phyloP scores from a whole-genome alignment of 2,329 filamentous ascomycete species.

The Parafenestella ontariensis region DNA sequence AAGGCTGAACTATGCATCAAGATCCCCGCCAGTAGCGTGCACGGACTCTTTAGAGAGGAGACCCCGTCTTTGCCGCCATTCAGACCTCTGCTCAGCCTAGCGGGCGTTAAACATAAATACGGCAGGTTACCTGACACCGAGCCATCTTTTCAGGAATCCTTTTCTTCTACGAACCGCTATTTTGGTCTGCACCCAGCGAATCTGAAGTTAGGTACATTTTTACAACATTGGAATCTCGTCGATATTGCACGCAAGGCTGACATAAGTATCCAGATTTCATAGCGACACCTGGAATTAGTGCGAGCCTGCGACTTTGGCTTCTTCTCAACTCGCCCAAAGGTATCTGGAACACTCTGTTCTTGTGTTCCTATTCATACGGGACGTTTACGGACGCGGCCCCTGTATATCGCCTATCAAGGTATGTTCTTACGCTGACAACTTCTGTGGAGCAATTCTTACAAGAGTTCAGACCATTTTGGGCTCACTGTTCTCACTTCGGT shows the following conservation, averaged over 20 bases:
- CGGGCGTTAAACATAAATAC: neutral
- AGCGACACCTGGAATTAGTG: neutral
- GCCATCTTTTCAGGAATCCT: neutral
- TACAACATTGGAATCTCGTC: neutral
- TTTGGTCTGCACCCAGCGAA: neutral
- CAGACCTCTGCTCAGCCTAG: neutral
- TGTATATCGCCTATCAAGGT: neutral
- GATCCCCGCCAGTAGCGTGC: neutral
- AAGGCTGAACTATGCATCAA: neutral
- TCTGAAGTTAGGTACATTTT: neutral
- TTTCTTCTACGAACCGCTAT: neutral
- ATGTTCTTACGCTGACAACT: neutral
- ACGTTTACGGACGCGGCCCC: neutral
- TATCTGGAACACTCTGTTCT: neutral
- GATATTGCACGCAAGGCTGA: neutral
- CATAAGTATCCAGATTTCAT: neutral
- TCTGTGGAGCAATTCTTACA: neutral
- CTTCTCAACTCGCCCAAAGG: neutral
- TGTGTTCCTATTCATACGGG: neutral
- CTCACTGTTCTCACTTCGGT: neutral
- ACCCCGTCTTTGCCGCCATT: neutral
- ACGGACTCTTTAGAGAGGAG: neutral
- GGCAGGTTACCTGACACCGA: neutral
- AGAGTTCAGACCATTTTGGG: neutral
- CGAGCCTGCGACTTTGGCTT: neutral